Evolutionary conservation across 2,329 filamentous ascomycete species (phyloP), one percentile per base, ranked within the genome.

Genomic region (Diaporthe velutina): DNA sequence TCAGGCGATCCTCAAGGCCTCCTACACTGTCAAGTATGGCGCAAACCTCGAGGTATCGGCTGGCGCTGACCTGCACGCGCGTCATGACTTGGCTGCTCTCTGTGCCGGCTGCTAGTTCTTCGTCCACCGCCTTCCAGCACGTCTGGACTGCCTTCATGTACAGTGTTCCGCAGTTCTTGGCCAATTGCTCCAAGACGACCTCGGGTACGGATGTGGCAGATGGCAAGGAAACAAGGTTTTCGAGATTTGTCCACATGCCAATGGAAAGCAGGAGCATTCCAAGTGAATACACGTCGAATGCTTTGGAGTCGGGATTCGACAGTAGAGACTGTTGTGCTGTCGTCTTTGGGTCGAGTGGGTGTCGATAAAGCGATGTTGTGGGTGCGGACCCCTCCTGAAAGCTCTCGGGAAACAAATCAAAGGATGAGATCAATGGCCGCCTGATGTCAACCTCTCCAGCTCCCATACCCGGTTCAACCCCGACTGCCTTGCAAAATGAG

Each of bases 71-170:
- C 79, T 92, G 90, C 1, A 91, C 85, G 15, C 83, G 86, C 28
- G 83, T 89, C 60, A 89, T 83, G 38, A 92, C 84, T 25, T 88
- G 84, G 70, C 91, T 90, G 3, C 86, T 85, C 5, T 84, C 83
- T 0, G 82, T 81, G 42, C 83, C 82, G 1, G 87, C 88, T 0
- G 84, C 82, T 10, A 91, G 82, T 74, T 91, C 90, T 52, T 90
- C 87, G 67, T 95, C 93, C 3, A 93, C 91, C n/a, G 93, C 92
- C 74, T 88, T 88, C 86, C 93, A 92, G 78, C 93, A 95, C 4
- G 90, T 88, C 80, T 93, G 90, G 2, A 95, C 93, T 0, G 93
- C 93, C 79, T 92, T 93, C 88, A 92, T 93, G 82, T 95, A 96
- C 0, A 93, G 86, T 10, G 91, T 93, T 19, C 94, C 93, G 78